Conservation (phyloP, 306 rosid species). For the Vigna unguiculata region DNA sequence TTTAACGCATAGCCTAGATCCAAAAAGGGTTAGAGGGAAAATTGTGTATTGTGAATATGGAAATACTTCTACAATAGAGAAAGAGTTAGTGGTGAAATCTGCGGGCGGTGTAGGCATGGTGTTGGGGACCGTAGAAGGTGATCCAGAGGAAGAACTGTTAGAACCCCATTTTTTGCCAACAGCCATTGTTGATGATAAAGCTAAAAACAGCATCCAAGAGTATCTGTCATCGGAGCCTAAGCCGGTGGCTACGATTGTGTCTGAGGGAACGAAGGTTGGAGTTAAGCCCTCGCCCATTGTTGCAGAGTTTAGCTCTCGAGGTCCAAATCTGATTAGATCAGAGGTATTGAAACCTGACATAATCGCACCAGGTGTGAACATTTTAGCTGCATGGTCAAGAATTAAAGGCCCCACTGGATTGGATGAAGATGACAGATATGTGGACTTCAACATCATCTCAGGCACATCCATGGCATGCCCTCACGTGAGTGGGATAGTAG, state of each 20-base stretch:
- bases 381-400: slow-evolving; percentile 71
- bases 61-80: too few species aligned
- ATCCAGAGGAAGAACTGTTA: too few species aligned
- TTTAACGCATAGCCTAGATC: too few species aligned
- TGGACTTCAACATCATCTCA: too few species aligned
- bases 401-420: slow-evolving; percentile 52
- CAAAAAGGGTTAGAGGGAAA: too few species aligned
- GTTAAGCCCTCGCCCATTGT: slow-evolving; percentile 78
- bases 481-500: slow-evolving; percentile 80
- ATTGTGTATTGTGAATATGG: too few species aligned
- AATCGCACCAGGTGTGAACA: slow-evolving; percentile 83
- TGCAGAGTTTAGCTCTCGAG: slow-evolving; percentile 81
- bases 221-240: neutral
- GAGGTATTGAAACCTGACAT: slow-evolving; percentile 84
- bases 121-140: too few species aligned
- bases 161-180: neutral
- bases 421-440: slow-evolving; percentile 60
- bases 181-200: neutral
- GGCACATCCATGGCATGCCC: slow-evolving; percentile 98
- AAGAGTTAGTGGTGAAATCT: too few species aligned
- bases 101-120: too few species aligned
- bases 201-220: too few species aligned
- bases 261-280: slow-evolving; percentile 67
- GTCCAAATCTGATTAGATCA: slow-evolving; percentile 64
- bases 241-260: slow-evolving; percentile 44